Conservation (phyloP, 176 grass and related monocot species). For the Zea luxurians region DNA sequence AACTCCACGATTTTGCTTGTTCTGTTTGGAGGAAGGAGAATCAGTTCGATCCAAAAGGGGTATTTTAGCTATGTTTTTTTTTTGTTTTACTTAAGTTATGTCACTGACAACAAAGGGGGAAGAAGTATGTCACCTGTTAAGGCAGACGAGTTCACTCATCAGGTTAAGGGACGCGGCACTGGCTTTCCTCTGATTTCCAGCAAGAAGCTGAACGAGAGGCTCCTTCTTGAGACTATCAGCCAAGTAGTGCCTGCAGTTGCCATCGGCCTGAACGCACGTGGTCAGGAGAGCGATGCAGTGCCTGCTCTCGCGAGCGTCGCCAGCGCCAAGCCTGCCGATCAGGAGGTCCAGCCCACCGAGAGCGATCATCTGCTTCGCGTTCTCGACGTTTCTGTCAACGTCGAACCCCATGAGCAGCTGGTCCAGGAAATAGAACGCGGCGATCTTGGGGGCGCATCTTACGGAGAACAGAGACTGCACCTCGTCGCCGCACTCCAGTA, state of each 20-base stretch:
- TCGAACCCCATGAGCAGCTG: slow-evolving; percentile 92
- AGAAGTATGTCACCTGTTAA: slow-evolving; percentile 66
- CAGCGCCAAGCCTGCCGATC: slow-evolving; percentile 61
- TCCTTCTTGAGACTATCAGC: slow-evolving; percentile 82
- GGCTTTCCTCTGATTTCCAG: slow-evolving; percentile 69
- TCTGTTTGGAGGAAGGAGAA: slow-evolving; percentile 54
- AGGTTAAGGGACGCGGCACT: slow-evolving; percentile 70
- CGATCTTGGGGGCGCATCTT: slow-evolving; percentile 68
- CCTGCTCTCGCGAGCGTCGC: slow-evolving; percentile 62
- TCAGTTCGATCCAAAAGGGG: slow-evolving; percentile 24
- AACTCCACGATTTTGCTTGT: slow-evolving; percentile 67
- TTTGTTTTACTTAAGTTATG: slow-evolving; percentile 8
- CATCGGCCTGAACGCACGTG: slow-evolving; percentile 82
- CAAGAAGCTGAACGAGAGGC: slow-evolving; percentile 66
- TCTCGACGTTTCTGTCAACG: slow-evolving; percentile 89
- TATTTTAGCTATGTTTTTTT: slow-evolving; percentile 17
- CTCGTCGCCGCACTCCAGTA: slow-evolving; percentile 79
- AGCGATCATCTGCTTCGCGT: slow-evolving; percentile 86
- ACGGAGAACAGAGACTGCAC: slow-evolving; percentile 64
- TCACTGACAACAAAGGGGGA: slow-evolving; percentile 2
- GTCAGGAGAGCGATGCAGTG: slow-evolving; percentile 67
- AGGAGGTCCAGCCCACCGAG: slow-evolving; percentile 85
- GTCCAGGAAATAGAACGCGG: slow-evolving; percentile 87
- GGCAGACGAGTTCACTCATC: slow-evolving; percentile 78
- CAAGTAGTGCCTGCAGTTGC: slow-evolving; percentile 76